A percentile compares a stretch with the other conserved stretches of the same genome.
Evolutionary conservation across 2,329 filamentous ascomycete genomes (phyloP).

Genomic region (Aspergillus fructus): DNA sequence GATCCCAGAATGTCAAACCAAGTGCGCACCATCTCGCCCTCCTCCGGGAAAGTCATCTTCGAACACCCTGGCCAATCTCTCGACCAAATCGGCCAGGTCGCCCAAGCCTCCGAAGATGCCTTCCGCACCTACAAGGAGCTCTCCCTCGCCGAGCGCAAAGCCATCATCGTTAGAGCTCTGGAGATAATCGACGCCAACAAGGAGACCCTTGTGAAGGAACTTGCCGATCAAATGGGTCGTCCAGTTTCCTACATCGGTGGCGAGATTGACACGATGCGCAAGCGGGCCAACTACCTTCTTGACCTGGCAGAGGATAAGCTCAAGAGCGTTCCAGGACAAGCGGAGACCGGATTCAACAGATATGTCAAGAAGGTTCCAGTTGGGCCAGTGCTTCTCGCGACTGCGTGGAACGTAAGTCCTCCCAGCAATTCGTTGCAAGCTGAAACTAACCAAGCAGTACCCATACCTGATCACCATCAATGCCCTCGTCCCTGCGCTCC

Average conservation of each 20-base stretch:
- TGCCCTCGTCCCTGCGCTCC: slow-evolving; percentile 80
- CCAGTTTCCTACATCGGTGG: slow-evolving; percentile 80
- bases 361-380: slow-evolving; percentile 84
- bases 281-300: slow-evolving; percentile 77
- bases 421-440: too few relatives aligned
- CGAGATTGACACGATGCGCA: slow-evolving; percentile 78
- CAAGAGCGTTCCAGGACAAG: slow-evolving; percentile 75
- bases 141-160: slow-evolving; percentile 68
- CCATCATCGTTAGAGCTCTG: slow-evolving; percentile 77
- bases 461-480: slow-evolving; percentile 89
- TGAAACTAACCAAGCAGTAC: slow-evolving; percentile 57
- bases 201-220: slow-evolving; percentile 74
- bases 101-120: slow-evolving; percentile 28
- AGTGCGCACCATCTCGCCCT: slow-evolving; percentile 74
- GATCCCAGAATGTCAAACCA: slow-evolving; percentile 24
- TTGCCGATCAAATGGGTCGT: slow-evolving; percentile 88
- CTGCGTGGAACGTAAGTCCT: slow-evolving; percentile 78
- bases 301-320: slow-evolving; percentile 77
- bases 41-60: slow-evolving; percentile 79
- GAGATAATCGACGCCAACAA: slow-evolving; percentile 66
- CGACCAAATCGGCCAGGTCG: slow-evolving; percentile 23
- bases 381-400: slow-evolving; percentile 80
- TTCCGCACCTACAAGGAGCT: slow-evolving; percentile 64
- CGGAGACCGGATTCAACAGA: slow-evolving; percentile 81
- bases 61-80: slow-evolving; percentile 66